phyloP scores from a whole-genome alignment of 768 basidiomycete genomes.

The Strobilomyces dryophilus region DNA sequence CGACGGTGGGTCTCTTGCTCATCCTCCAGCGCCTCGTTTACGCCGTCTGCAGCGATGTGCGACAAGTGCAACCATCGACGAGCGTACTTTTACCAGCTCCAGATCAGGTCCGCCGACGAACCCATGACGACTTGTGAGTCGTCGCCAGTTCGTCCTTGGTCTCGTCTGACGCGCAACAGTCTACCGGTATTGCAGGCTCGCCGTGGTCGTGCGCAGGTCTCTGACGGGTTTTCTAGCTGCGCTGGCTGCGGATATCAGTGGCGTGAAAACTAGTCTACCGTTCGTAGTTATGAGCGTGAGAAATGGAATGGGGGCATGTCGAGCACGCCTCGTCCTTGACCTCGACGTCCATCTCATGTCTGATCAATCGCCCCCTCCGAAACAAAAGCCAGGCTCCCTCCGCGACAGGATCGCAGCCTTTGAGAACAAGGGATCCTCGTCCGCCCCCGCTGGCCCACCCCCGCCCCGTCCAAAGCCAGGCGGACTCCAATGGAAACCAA shows the following conservation, averaged over 20 bases:
- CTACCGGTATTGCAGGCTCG: constrained; percentile 45
- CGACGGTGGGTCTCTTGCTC: constrained; percentile 45
- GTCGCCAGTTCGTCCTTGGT: neutral
- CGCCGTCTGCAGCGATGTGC: constrained; percentile 41
- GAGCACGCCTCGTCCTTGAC: constrained; percentile 16
- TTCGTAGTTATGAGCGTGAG: constrained; percentile 18
- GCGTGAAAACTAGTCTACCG: constrained; percentile 53
- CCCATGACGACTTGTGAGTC: constrained; percentile 62
- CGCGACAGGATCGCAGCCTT: constrained; percentile 89
- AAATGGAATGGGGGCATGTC: constrained; percentile 13
- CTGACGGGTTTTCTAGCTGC: constrained; percentile 39
- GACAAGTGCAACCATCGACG: constrained; percentile 79
- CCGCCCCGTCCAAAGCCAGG: constrained; percentile 53
- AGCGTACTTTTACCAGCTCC: constrained; percentile 94
- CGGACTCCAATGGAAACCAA: constrained; percentile 71
- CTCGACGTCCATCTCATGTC: constrained; percentile 46
- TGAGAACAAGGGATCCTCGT: constrained; percentile 51
- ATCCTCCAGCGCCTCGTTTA: neutral
- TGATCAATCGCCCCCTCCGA: constrained; percentile 53
- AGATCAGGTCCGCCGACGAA: constrained; percentile 91
- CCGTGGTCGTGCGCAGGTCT: neutral
- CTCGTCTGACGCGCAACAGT: constrained; percentile 37
- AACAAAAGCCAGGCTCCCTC: constrained; percentile 71
- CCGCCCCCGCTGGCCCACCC: constrained; percentile 29
- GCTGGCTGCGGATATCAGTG: constrained; percentile 61